Evolutionary conservation across 768 basidiomycete species (phyloP), one percentile per base, ranked within the genome.

Genomic region (Piloderma croceum): DNA sequence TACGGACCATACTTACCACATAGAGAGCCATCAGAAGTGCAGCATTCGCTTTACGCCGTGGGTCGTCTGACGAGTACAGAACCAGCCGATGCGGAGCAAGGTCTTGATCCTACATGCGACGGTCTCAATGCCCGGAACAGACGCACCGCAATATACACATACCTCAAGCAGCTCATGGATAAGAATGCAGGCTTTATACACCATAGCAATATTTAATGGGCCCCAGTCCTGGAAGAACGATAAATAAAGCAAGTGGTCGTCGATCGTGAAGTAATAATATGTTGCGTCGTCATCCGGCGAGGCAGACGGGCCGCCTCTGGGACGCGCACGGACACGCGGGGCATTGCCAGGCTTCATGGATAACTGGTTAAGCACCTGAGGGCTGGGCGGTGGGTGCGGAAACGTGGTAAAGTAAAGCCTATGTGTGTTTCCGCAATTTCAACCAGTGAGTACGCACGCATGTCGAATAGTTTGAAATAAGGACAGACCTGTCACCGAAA

Each of bases 221-320:
- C 91, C 91, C 82, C 89, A 93, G 61, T 96, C 91, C 59, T 90
- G 82, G 60, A 86, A 93, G 74, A 96, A 96, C 23, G 86, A 89
- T 49, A 91, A 76, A 68, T 96, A 96, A 50, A 85, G 74, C 25
- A 96, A 74, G 49, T 90, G 85, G 70, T 92, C 84, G 63, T 96
- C 91, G 66, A 94, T 79, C 42, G 86, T 89, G 69, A 94, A 91
- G 66, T 84, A 94, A 65, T 89, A 88, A 61, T 88, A 89, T 39
- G 74, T 72, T 42, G 82, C 77, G 48, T 77, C 72, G 49, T 85
- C 83, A 52, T 90, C 85, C 18, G 83, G 78, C 12, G 84, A 74
- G 19, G 76, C 68, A 31, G 79, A 74, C 23, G 77, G 74, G n/a
- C 75, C 73, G 27, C 68, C 75, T 57, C 66, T 72, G 6, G 76